These are phyloP conservation scores for Tuctoria greenei DNA, from an alignment of 176 grass and related monocot genomes.

Conservation along the genomic window DNA sequence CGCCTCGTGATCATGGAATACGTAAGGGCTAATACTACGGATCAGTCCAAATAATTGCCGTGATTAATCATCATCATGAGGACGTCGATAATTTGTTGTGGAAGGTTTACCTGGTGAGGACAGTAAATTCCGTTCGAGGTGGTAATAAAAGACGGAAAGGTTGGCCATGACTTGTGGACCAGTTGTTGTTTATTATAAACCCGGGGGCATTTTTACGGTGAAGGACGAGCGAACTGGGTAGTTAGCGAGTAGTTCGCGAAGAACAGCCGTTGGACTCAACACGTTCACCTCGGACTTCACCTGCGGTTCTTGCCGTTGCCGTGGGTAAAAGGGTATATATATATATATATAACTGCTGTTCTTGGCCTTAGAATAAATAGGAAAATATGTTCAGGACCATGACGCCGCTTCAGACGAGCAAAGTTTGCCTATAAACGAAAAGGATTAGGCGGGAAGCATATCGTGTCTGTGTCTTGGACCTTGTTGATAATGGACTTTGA, in stretches of 20 bases:
- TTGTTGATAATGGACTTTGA: background rate
- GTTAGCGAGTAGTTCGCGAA: slow-evolving; percentile 55
- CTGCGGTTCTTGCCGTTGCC: background rate
- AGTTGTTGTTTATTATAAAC: slow-evolving; percentile 1
- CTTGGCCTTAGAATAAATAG: background rate
- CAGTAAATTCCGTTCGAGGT: background rate
- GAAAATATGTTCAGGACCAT: background rate
- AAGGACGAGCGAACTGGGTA: slow-evolving; percentile 21
- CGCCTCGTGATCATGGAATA: background rate
- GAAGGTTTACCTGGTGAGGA: background rate
- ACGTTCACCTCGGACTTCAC: background rate
- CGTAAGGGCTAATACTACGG: background rate
- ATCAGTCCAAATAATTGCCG: background rate
- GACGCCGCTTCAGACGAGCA: background rate
- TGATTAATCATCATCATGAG: background rate
- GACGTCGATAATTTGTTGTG: background rate
- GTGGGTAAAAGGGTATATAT: too few relatives aligned
- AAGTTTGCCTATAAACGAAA: background rate
- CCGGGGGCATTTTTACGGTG: slow-evolving; percentile 1
- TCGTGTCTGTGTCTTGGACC: background rate
- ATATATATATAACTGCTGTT: background rate
- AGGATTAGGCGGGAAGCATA: background rate
- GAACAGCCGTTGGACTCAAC: slow-evolving; percentile 41
- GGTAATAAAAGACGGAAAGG: slow-evolving; percentile 29
- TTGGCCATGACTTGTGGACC: slow-evolving; percentile 56